Base-by-base conservation (phyloP, 495 filamentous ascomycete genomes). In the Aspergillus olivimuriae region DNA sequence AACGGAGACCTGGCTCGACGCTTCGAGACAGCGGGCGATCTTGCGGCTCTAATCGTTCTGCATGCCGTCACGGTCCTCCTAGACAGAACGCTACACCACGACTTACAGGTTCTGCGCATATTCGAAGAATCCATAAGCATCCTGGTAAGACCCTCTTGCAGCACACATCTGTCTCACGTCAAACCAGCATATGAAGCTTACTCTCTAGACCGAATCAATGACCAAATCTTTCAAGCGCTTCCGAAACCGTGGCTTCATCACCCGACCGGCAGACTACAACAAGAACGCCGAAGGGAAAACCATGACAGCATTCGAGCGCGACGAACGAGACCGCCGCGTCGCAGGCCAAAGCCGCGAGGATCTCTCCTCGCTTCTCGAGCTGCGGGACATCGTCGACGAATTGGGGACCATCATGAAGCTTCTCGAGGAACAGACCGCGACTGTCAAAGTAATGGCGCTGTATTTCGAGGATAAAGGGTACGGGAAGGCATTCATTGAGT, bases 121-220 rank as follows among this genome's bases (percentile, higher is more conserved):
- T 83, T 84, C 39, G 81, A 83, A 44, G 80, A 83, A 48, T 81
- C 78, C 11, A 77, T 84, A 17, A 79, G 78, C 1, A 77, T 83
- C 18, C 52, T 84, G 52, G 78, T 81, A 53, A 18, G 20, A 4
- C 35, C n/a, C 2, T 16, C 21, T n/a, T n/a, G n/a, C n/a, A n/a
- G n/a, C n/a, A n/a, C n/a, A n/a, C n/a, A n/a, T n/a, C n/a, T n/a
- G n/a, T n/a, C n/a, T n/a, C n/a, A n/a, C 6, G 10, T 16, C 15
- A 11, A 20, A 55, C 44, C 11, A 45, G 26, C 2, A 40, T 30
- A 34, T 5, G 43, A 39, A 12, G 9, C 10, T 15, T 17, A 14
- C 6, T 4, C 52, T 58, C 2, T 34, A 82, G 73, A 81, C 78
- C 4, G 81, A 84, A 57, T 65, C 72, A 15, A 76, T 82, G 57